Conservation (phyloP, 2,329 filamentous ascomycete genomes). For the Sarocladiaceae sp. region DNA sequence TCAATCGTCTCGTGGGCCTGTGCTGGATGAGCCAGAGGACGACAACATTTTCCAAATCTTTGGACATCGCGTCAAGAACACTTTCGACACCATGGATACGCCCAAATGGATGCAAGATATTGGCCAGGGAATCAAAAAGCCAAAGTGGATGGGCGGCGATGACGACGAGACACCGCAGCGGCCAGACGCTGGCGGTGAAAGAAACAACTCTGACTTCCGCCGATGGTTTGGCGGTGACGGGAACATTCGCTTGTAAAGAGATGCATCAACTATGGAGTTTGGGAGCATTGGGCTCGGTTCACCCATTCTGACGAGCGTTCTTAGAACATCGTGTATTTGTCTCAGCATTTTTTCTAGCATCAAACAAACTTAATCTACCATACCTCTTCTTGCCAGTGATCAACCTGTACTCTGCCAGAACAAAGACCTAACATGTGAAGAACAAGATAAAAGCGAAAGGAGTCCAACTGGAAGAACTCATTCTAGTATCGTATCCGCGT, state of each 20-base stretch:
- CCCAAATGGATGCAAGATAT: conserved; percentile 78
- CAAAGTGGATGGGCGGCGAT: conserved; percentile 71
- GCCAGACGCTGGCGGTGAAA: conserved; percentile 28
- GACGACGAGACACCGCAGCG: not conserved
- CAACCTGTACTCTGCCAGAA: too few relatives aligned
- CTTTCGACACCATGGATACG: conserved; percentile 73
- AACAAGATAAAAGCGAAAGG: too few relatives aligned
- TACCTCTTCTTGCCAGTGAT: too few relatives aligned
- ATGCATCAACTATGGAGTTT: too few relatives aligned
- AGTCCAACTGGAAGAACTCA: too few relatives aligned
- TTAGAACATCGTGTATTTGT: too few relatives aligned
- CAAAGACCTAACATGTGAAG: too few relatives aligned
- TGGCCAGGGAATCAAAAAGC: conserved; percentile 63
- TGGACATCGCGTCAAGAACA: conserved; percentile 83
- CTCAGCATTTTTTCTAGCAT: too few relatives aligned
- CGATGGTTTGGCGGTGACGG: conserved; percentile 53
- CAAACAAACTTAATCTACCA: too few relatives aligned
- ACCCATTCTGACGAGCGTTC: too few relatives aligned
- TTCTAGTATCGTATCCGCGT: too few relatives aligned
- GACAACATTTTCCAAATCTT: conserved; percentile 81
- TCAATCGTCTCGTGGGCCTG: conserved; percentile 17
- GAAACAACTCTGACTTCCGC: conserved; percentile 38
- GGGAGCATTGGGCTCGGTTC: too few relatives aligned
- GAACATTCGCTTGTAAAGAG: conserved; percentile 22
- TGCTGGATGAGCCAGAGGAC: conserved; percentile 53